Conservation (phyloP, 768 basidiomycete species). For the Lactarius sp. region DNA sequence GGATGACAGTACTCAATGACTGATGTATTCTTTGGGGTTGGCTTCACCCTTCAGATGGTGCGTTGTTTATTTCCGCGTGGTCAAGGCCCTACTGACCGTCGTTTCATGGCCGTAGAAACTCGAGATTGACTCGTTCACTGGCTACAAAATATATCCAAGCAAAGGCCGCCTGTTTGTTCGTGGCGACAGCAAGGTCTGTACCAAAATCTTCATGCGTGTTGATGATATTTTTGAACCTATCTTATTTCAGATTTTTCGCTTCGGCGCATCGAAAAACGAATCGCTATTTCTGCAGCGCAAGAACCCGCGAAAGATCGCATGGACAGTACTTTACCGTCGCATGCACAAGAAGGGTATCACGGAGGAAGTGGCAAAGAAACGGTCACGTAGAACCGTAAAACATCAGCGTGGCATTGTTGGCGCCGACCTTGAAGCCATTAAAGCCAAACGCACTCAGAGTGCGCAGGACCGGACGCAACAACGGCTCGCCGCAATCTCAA, state of each 20-base stretch:
- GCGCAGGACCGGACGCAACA: constrained; percentile 76
- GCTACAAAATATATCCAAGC: constrained; percentile 95
- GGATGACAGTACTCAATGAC: constrained; percentile 24
- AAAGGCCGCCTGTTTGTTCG: constrained; percentile 96
- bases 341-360: constrained; percentile 99
- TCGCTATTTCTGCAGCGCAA: constrained; percentile 99
- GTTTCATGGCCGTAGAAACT: constrained; percentile 63
- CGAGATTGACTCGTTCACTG: constrained; percentile 98
- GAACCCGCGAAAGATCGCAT: constrained; percentile 99
- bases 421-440: constrained; percentile 87
- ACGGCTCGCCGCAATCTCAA: constrained; percentile 80
- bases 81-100: constrained; percentile 27
- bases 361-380: constrained; percentile 99
- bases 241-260: constrained; percentile 80
- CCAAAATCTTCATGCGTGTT: neutral
- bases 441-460: constrained; percentile 90
- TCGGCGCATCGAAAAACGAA: constrained; percentile 85
- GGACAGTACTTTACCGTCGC: constrained; percentile 90
- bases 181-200: constrained; percentile 86
- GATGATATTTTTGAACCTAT: neutral
- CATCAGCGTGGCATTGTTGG: constrained; percentile 98
- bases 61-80: constrained; percentile 4
- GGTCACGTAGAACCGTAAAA: constrained; percentile 94
- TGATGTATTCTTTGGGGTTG: constrained; percentile 12
- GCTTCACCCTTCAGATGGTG: constrained; percentile 28